A percentile compares a stretch with the other conserved stretches of the same genome.
Conservation (phyloP, 495 filamentous ascomycete species). For the Tetracladium marchalianum region DNA sequence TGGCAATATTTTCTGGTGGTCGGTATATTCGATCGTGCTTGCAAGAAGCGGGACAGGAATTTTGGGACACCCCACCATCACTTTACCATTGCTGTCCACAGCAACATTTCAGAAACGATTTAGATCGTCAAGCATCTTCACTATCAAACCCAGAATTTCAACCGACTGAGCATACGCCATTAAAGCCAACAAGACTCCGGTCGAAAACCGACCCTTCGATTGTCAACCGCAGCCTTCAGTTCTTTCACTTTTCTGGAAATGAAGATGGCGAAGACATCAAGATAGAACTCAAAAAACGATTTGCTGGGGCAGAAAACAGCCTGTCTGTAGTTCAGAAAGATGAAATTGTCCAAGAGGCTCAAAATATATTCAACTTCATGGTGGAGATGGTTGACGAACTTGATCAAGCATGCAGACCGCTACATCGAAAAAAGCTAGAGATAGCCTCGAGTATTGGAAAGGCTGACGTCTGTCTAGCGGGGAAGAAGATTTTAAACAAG, state of each 20-base stretch:
- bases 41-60: slow-evolving; percentile 31
- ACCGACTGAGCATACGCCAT: background rate
- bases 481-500: too few relatives aligned
- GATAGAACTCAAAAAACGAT: slow-evolving; percentile 26
- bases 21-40: slow-evolving; percentile 39
- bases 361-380: slow-evolving; percentile 31
- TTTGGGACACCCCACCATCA: slow-evolving; percentile 26
- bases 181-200: background rate
- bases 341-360: slow-evolving; percentile 37
- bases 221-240: slow-evolving; percentile 14
- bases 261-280: slow-evolving; percentile 32
- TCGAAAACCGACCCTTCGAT: background rate
- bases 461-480: too few relatives aligned
- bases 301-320: slow-evolving; percentile 27
- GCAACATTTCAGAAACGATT: too few relatives aligned
- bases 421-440: background rate
- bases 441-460: background rate
- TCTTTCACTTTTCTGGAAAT: slow-evolving; percentile 24
- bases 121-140: background rate
- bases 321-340: slow-evolving; percentile 32
- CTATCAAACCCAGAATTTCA: background rate
- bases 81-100: slow-evolving; percentile 1
- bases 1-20: slow-evolving; percentile 49
- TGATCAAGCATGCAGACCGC: slow-evolving; percentile 13
- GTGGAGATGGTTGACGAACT: slow-evolving; percentile 29